Evolutionary conservation across 2,329 filamentous ascomycete genomes (phyloP), one percentile per base, ranked within the genome.

Genomic region (Orbilia brochopaga): DNA sequence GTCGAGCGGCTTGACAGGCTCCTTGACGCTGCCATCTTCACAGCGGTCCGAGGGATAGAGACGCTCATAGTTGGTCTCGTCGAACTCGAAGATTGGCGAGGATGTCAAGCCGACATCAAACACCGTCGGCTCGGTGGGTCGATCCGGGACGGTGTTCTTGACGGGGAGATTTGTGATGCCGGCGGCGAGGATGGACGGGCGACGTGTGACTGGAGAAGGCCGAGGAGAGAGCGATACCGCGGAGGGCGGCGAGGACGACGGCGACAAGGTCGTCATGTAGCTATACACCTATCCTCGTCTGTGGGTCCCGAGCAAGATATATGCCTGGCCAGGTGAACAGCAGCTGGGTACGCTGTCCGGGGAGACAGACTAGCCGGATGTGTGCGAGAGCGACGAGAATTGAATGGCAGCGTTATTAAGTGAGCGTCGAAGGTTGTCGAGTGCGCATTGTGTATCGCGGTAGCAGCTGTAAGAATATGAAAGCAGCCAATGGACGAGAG

Each of bases 1-100:
- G 15, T 67, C 32, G 32, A 63, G 50, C 2, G 74, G 76, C 40
- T 54, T 65, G 32, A 72, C 21, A 6, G 67, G 67, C 24, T 72
- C 60, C 15, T 30, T 60, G 32, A 60, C 55, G 52, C 40, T 35
- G 11, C 67, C 67, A n/a, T 65, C 60, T 2, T 60, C 48, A 6
- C 60, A 17, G 13, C 50, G 19, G 15, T 56, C 50, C 4, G 17
- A 15, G 7, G 55, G 55, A 21, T 72, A 72, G 7, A 64, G 21
- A 1, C 55, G 44, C 19, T 61, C 51, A 50, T 61, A 64, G 15
- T 65, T 51, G 2, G 32, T 17, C 19, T 72, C 67, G 15, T 19
- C 35, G 40, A 60, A 72, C 27, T 64, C 60, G 19, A 56, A 60
- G 35, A 72, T 55, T 13, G 67, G 67, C 17, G 61, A 65, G 32